phyloP scores from a whole-genome alignment of 2,329 filamentous ascomycete genomes.

The Aspergillus quadrilineatus region DNA sequence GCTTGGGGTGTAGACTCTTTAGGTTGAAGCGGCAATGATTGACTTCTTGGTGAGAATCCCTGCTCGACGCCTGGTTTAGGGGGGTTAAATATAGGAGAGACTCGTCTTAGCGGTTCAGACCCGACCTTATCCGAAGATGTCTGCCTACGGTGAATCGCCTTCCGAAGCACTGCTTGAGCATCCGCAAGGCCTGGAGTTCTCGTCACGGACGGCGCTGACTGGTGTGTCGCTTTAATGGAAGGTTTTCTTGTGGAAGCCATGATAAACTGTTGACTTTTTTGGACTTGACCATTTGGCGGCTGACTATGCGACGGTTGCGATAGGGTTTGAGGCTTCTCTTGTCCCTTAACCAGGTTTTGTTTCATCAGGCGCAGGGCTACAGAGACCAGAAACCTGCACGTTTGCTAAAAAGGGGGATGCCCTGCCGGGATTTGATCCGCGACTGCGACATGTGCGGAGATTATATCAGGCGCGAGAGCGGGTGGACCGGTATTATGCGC shows the following conservation, averaged over 20 bases:
- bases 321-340: not conserved
- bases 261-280: not conserved
- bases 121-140: not conserved
- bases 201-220: not conserved
- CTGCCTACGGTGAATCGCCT: not conserved
- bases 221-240: not conserved
- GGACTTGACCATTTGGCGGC: not conserved
- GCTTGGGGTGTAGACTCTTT: not conserved
- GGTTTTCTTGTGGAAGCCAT: not conserved
- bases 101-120: not conserved
- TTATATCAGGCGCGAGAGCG: slow-evolving; percentile 25
- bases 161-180: not conserved
- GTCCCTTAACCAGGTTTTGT: too few species aligned
- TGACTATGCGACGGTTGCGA: not conserved
- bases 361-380: too few species aligned
- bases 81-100: not conserved
- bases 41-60: not conserved
- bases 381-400: not conserved
- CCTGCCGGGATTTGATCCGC: not conserved
- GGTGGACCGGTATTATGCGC: not conserved
- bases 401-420: not conserved
- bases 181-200: not conserved
- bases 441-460: slow-evolving; percentile 8
- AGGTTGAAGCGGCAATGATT: not conserved
- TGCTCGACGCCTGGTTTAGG: not conserved